These are phyloP conservation scores for Curvularia verruculosa DNA, from an alignment of 2,329 filamentous ascomycete genomes.

Conservation along the genomic window DNA sequence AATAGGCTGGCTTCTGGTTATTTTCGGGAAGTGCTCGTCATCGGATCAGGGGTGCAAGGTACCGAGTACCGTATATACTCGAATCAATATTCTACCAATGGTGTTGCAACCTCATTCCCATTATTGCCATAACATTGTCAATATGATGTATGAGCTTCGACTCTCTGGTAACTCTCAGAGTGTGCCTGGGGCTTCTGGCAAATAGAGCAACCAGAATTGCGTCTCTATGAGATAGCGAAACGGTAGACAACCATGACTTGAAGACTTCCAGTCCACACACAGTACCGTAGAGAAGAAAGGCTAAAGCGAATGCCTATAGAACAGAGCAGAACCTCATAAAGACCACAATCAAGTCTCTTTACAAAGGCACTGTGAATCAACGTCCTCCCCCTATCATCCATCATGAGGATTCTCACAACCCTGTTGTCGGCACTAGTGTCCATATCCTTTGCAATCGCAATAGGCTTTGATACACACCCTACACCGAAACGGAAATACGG, in stretches of 20 bases:
- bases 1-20: background rate
- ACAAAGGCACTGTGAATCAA: background rate
- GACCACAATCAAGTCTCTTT: background rate
- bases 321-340: background rate
- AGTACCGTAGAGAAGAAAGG: background rate
- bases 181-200: background rate
- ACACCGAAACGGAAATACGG: too few species aligned
- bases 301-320: background rate
- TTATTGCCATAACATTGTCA: background rate
- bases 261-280: background rate
- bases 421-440: constrained; percentile 44
- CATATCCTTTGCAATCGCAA: constrained; percentile 36
- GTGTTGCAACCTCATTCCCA: background rate
- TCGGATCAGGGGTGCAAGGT: background rate
- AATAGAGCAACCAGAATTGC: background rate
- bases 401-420: constrained; percentile 40
- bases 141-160: background rate
- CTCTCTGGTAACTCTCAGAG: background rate
- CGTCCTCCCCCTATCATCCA: background rate
- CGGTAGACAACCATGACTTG: background rate
- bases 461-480: too few species aligned
- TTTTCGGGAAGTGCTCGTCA: background rate
- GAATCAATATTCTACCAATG: background rate
- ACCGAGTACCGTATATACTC: background rate
- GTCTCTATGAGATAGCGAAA: background rate